phyloP scores from a whole-genome alignment of 1,284 basidiomycete genomes.

The Ganoderma boninense region DNA sequence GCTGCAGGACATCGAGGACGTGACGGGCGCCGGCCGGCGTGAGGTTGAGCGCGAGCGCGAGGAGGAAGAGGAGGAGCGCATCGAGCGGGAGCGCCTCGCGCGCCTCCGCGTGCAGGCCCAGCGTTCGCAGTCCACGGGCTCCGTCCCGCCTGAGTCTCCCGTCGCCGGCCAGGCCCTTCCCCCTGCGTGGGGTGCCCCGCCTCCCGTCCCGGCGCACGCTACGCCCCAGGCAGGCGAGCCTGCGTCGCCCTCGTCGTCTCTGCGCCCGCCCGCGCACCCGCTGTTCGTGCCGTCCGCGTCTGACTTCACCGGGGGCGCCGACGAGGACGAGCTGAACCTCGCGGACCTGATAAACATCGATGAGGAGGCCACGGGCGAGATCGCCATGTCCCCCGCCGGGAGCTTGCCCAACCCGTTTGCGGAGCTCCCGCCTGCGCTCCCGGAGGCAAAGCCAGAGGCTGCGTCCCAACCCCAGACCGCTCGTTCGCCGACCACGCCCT shows the following conservation, averaged over 20 bases:
- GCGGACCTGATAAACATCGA: constrained; percentile 82
- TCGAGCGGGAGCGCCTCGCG: constrained; percentile 69
- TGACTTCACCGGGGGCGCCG: constrained; percentile 43
- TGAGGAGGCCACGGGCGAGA: constrained; percentile 57
- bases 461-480: constrained; percentile 37
- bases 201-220: constrained; percentile 61
- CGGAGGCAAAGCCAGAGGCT: constrained; percentile 13
- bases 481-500: constrained; percentile 27
- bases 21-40: constrained; percentile 62
- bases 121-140: constrained; percentile 45
- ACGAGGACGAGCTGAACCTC: constrained; percentile 74
- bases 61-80: constrained; percentile 64
- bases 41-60: constrained; percentile 63
- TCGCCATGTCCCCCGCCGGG: constrained; percentile 33
- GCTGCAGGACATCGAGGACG: constrained; percentile 84
- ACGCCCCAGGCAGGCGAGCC: constrained; percentile 63
- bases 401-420: constrained; percentile 29
- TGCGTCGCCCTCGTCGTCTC: constrained; percentile 58
- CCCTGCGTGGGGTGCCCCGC: constrained; percentile 60
- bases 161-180: constrained; percentile 49
- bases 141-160: constrained; percentile 73
- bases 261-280: constrained; percentile 46
- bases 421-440: constrained; percentile 19
- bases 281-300: constrained; percentile 53
- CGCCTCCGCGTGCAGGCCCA: constrained; percentile 54